Evolutionary conservation across 2,329 filamentous ascomycete species (phyloP), one percentile per base, ranked within the genome.

Genomic region (Polychaeton citri): DNA sequence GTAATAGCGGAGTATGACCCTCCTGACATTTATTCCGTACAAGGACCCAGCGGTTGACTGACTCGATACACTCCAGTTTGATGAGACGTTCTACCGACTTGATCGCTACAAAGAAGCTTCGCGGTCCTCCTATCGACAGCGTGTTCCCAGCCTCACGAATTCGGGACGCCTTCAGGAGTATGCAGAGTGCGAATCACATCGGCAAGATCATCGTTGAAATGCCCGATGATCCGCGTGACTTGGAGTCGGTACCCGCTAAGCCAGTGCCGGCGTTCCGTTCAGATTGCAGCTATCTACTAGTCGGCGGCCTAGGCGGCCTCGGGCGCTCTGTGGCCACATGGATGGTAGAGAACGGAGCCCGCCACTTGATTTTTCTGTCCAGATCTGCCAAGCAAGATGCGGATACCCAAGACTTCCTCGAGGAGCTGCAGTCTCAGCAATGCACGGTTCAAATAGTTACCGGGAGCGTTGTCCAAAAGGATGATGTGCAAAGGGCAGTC

Each of bases 251-350:
- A 7, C 5, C 24, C 15, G 24, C 5, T 12, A 28, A 15, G 15
- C 24, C 12, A 15, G 15, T 5, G 15, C 15, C 15, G 12, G 17
- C 7, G 10, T 34, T 41, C 31, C 28, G 33, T 6, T 13, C 21
- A 1, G 33, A 39, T 16, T 38, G 33, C 2, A 37, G 42, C 2
- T 51, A 50, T 19, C 15, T 51, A 8, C 26, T 50, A 7, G 34
- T 43, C n/a, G 48, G 49, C 9, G 46, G 49, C 26, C 40, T 48
- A 13, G 46, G 46, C 7, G 49, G 48, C 4, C 39, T 52, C 12
- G 45, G 46, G 8, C 38, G 40, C 16, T 26, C 36, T 5, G 36
- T 50, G 12, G 37, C 43, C 8, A 30, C 19, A 10, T 44, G 37
- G 38, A 35, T 52, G 36, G 45, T 41, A 10, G 35, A 41, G 21